Percentiles rank a stretch among this genome's conserved stretches.
phyloP scores from a whole-genome alignment of 23 red algal species.

The Gracilaria vermiculophylla region DNA sequence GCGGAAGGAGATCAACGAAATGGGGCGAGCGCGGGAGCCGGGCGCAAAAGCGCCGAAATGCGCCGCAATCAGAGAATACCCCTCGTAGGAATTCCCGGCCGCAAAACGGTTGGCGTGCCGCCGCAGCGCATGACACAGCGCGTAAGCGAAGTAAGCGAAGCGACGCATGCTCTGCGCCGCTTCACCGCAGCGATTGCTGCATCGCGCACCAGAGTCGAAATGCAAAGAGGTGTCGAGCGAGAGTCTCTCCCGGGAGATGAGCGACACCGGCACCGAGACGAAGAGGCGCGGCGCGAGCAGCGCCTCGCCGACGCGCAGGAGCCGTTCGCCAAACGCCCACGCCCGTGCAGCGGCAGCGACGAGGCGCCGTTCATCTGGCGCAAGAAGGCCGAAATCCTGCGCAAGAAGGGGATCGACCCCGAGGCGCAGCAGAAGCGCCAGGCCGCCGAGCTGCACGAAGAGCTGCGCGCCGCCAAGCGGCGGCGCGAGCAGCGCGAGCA shows the following conservation, averaged over 20 bases:
- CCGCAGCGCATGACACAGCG: too few relatives aligned
- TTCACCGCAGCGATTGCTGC: too few relatives aligned
- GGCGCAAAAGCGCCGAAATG: too few relatives aligned
- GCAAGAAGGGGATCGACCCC: constrained; percentile 25
- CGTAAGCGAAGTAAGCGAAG: too few relatives aligned
- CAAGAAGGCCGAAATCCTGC: constrained; percentile 68
- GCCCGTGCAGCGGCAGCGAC: not conserved
- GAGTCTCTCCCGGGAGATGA: not conserved
- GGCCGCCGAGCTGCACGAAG: constrained; percentile 14
- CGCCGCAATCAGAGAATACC: too few relatives aligned
- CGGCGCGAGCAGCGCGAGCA: constrained; percentile 42
- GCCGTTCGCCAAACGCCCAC: not conserved
- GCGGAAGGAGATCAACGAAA: too few relatives aligned
- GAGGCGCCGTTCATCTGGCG: constrained; percentile 72
- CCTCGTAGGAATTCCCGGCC: too few relatives aligned
- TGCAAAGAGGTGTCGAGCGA: not conserved
- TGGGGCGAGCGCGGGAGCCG: too few relatives aligned
- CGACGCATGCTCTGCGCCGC: too few relatives aligned
- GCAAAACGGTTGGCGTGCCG: too few relatives aligned
- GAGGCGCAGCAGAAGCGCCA: constrained; percentile 45
- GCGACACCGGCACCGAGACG: not conserved
- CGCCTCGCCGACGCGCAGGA: not conserved
- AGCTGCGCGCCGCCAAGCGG: constrained; percentile 66
- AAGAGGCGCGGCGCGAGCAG: not conserved
- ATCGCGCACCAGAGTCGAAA: not conserved